Conservation (phyloP, 352 stramenopile species). For the Globisporangium abappressorium region DNA sequence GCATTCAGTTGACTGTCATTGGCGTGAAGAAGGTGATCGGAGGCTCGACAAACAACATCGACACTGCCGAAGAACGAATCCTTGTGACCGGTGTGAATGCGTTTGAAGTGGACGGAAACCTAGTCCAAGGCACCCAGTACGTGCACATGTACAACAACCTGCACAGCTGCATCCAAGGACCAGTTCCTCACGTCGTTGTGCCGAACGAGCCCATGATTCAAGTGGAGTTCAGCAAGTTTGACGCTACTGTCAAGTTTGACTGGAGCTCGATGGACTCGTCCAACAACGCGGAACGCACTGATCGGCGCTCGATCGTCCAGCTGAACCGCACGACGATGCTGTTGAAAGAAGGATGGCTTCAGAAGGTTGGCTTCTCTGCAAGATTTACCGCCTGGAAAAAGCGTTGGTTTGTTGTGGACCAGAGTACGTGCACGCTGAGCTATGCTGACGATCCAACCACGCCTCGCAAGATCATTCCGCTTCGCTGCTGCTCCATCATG, state of each 20-base stretch:
- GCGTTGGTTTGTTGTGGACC: slow-evolving; percentile 79
- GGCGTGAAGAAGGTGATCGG: slow-evolving; percentile 70
- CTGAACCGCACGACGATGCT: slow-evolving; percentile 54
- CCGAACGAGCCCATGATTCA: slow-evolving; percentile 73
- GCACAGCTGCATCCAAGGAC: slow-evolving; percentile 60
- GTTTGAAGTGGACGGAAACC: slow-evolving; percentile 72
- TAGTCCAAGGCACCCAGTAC: slow-evolving; percentile 68
- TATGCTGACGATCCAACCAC: slow-evolving; percentile 68
- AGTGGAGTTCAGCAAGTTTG: slow-evolving; percentile 62
- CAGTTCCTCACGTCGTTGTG: slow-evolving; percentile 69
- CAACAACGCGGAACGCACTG: slow-evolving; percentile 29
- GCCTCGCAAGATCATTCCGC: slow-evolving; percentile 68
- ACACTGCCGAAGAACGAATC: slow-evolving; percentile 60
- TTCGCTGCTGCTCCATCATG: slow-evolving; percentile 66
- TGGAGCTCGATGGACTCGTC: slow-evolving; percentile 38
- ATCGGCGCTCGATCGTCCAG: slow-evolving; percentile 54
- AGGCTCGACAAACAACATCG: slow-evolving; percentile 34
- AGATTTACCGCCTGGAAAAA: slow-evolving; percentile 69
- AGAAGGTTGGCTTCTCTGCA: slow-evolving; percentile 76
- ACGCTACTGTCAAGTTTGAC: slow-evolving; percentile 70
- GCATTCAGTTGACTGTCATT: slow-evolving; percentile 68
- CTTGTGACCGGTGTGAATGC: slow-evolving; percentile 79
- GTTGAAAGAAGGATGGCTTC: slow-evolving; percentile 79
- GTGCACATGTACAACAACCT: slow-evolving; percentile 83
- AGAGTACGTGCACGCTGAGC: slow-evolving; percentile 74